Conservation (phyloP, 768 basidiomycete genomes). For the Macrolepiota dolichaula region DNA sequence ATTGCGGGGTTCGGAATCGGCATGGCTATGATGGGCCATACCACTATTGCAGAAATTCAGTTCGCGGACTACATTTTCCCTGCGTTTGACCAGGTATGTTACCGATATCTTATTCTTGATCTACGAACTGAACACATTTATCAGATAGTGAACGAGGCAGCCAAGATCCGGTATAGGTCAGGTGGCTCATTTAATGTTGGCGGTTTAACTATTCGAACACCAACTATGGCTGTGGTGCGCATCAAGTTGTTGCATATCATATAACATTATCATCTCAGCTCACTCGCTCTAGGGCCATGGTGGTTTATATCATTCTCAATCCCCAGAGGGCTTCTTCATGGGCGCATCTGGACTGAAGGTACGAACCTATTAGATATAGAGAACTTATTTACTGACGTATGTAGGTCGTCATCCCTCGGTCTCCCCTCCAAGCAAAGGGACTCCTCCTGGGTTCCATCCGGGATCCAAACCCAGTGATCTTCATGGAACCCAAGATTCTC, state of each 20-base stretch:
- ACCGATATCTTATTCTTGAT: conserved; percentile 3
- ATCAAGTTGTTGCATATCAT: conserved; percentile 16
- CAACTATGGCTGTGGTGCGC: conserved; percentile 84
- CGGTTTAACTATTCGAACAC: conserved; percentile 76
- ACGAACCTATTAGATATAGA: background rate
- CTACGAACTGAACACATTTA: background rate
- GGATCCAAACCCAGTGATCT: conserved; percentile 91
- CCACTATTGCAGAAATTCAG: conserved; percentile 92
- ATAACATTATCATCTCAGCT: background rate
- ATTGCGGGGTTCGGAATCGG: conserved; percentile 96
- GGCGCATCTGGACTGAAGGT: conserved; percentile 90
- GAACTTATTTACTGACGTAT: conserved; percentile 14
- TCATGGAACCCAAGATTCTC: conserved; percentile 93
- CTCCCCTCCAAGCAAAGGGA: conserved; percentile 95
- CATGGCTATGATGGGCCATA: conserved; percentile 88
- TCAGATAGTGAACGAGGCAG: conserved; percentile 92
- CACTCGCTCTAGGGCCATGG: conserved; percentile 58
- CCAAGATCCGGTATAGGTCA: conserved; percentile 88
- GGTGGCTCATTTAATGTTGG: conserved; percentile 84
- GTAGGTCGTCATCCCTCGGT: conserved; percentile 86
- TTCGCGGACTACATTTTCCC: conserved; percentile 92
- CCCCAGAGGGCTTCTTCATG: conserved; percentile 93
- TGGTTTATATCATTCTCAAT: conserved; percentile 92
- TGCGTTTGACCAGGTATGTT: conserved; percentile 83
- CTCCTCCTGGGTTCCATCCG: conserved; percentile 82